Base-by-base conservation (phyloP, 2,329 filamentous ascomycete species). In the Sporothrix pallida region DNA sequence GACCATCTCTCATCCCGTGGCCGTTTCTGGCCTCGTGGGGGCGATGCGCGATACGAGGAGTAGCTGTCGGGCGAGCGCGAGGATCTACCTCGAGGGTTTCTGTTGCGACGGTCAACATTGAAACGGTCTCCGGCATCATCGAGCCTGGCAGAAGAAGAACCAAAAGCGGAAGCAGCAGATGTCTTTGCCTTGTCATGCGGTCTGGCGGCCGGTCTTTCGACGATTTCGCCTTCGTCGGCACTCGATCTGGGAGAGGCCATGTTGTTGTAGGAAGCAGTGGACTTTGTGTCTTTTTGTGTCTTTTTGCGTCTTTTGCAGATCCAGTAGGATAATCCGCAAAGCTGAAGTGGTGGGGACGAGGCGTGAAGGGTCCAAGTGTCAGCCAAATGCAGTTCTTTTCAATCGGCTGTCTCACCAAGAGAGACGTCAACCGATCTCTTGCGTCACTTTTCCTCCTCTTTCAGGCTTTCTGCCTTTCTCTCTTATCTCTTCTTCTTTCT, bases 91-190 rank as follows among this genome's bases (percentile, higher is more conserved):
- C 87, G 89, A 48, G 37, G 42, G 84, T 84, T 87, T 95, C 94
- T 97, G 92, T 92, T 89, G 88, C 87, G 90, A 89, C 92, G 92
- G 93, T 97, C 93, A 97, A 97, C 91, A 89, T 88, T 90, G 89
- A 86, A 91, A 91, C 90, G 88, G 88, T 91, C 89, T 87, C 88
- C 84, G 83, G 46, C 72, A 70, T 87, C 88, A 87, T 88, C 60
- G 72, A 44, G 52, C 67, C 60, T 65, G 63, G 74, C 58, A 56
- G 74, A 31, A 56, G 74, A 31, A 65, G 73, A 58, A 58, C 70
- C 65, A 58, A 72, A 54, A 74, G 71, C 62, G 71, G 69, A 72
- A 74, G 74, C 87, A 91, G 89, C 87, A 91, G 89, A 63, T 91
- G 92, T 91, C 93, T 92, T 93, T 96, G 93, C 93, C 93, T 96